Evolutionary conservation across 208 protist species (phyloP).

Genomic region (Herpetomonas tarakana): DNA sequence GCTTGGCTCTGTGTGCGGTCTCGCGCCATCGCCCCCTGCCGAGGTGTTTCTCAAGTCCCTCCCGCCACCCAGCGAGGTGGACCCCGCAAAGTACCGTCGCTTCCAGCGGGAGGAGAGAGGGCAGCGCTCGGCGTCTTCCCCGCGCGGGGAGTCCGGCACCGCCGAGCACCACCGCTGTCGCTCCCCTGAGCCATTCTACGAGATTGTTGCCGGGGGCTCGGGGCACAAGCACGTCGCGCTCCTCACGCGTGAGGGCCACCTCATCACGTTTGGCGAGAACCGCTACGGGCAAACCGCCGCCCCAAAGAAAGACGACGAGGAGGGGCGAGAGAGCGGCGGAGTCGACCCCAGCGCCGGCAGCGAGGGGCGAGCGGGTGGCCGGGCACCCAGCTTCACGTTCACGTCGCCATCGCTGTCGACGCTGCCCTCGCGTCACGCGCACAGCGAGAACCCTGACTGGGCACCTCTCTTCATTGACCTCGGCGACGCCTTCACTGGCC

Average conservation of each 20-base stretch:
- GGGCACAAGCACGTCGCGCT: conserved; percentile 65
- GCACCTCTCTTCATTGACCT: conserved; percentile 54
- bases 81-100: conserved; percentile 45
- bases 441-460: conserved; percentile 3
- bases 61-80: conserved; percentile 54
- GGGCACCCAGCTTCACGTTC: neutral
- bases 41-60: conserved; percentile 79
- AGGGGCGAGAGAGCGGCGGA: too few relatives aligned
- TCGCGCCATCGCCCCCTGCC: conserved; percentile 42
- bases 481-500: conserved; percentile 30
- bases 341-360: too few relatives aligned
- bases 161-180: neutral
- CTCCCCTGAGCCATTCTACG: conserved; percentile 36
- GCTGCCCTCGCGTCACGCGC: neutral
- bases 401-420: neutral
- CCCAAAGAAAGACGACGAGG: neutral
- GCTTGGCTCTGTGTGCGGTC: conserved; percentile 62
- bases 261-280: conserved; percentile 66
- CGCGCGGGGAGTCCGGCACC: conserved; percentile 1
- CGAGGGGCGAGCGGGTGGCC: neutral
- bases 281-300: conserved; percentile 52
- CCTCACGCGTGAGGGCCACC: conserved; percentile 56
- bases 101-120: conserved; percentile 55
- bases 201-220: conserved; percentile 22
- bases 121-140: too few relatives aligned